Conservation (phyloP, 202 grass and related monocot species). For the Hordeum pubiflorum region DNA sequence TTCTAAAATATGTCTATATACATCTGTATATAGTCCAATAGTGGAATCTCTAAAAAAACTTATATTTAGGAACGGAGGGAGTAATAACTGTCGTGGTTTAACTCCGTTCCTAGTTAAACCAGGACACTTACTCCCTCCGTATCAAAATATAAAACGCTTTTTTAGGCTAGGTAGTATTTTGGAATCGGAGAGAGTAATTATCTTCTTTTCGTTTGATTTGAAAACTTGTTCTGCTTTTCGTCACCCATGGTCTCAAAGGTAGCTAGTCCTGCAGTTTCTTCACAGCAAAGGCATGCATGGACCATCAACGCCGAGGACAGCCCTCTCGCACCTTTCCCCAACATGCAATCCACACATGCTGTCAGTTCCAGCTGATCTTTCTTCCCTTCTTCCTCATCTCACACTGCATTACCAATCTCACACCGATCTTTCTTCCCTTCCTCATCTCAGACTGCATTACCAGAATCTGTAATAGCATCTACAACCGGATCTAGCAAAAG, state of each 20-base stretch:
- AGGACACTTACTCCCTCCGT: too few species aligned
- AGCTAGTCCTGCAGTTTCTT: conserved; percentile 25
- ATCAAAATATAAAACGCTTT: too few species aligned
- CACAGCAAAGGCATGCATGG: conserved; percentile 34
- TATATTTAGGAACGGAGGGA: too few species aligned
- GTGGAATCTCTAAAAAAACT: too few species aligned
- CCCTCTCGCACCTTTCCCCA: conserved; percentile 21
- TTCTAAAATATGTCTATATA: too few species aligned
- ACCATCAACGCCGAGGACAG: conserved; percentile 2
- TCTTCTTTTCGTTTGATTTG: not conserved
- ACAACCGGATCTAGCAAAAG: too few species aligned
- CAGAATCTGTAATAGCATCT: not conserved
- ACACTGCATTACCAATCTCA: not conserved
- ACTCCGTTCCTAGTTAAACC: too few species aligned
- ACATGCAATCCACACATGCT: conserved; percentile 2
- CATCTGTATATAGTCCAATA: too few species aligned
- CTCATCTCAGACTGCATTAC: not conserved
- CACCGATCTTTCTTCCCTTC: not conserved
- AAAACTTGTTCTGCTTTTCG: not conserved
- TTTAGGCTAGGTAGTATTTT: too few species aligned
- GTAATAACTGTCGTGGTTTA: too few species aligned
- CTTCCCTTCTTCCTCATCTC: not conserved
- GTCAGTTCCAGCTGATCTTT: conserved; percentile 23
- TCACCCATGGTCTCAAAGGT: conserved; percentile 6
- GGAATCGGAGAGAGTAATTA: too few species aligned